Base-by-base conservation (phyloP, 225 moss, liverwort and hornwort genomes). In the Takakia lepidozioides region DNA sequence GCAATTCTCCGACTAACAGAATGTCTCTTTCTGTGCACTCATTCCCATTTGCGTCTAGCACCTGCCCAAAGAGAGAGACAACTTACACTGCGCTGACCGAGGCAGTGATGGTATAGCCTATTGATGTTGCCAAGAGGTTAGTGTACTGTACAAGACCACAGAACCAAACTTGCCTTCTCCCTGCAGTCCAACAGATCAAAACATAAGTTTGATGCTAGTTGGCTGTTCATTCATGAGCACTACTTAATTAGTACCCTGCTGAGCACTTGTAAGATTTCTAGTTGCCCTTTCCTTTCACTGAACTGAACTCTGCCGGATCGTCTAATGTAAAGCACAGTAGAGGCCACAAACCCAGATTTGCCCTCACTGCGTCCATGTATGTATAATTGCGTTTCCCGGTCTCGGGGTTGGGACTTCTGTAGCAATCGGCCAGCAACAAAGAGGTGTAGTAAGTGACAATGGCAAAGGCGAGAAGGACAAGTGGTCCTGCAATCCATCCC, bases 291-390 rank as follows among this genome's bases (percentile, higher is more conserved):
- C n/a, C n/a, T n/a, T n/a, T n/a, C n/a, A n/a, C n/a, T n/a, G n/a
- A n/a, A n/a, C n/a, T n/a, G n/a, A n/a, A n/a, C n/a, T n/a, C n/a
- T n/a, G n/a, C n/a, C n/a, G n/a, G n/a, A n/a, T n/a, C n/a, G n/a
- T n/a, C n/a, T n/a, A n/a, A n/a, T n/a, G n/a, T n/a, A n/a, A n/a
- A n/a, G n/a, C n/a, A n/a, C n/a, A n/a, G n/a, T n/a, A n/a, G n/a
- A n/a, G n/a, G n/a, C n/a, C n/a, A n/a, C n/a, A n/a, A n/a, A 82
- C 81, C 81, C 27, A 95, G 54, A 48, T 84, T 86, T 8, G 69
- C 73, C 62, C 68, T 82, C 45, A 90, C 82, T 2, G 90, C 86
- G 18, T 95, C 87, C 90, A 90, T 90, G 56, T 90, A 95, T 3
- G 84, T 87, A 54, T 90, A 90, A 26, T 90, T 90, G 0, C 90